Percentiles rank a stretch among this genome's conserved stretches.
These are phyloP conservation scores for Calonectria pteridis DNA, from an alignment of 2,329 filamentous ascomycete genomes.

Conservation along the genomic window DNA sequence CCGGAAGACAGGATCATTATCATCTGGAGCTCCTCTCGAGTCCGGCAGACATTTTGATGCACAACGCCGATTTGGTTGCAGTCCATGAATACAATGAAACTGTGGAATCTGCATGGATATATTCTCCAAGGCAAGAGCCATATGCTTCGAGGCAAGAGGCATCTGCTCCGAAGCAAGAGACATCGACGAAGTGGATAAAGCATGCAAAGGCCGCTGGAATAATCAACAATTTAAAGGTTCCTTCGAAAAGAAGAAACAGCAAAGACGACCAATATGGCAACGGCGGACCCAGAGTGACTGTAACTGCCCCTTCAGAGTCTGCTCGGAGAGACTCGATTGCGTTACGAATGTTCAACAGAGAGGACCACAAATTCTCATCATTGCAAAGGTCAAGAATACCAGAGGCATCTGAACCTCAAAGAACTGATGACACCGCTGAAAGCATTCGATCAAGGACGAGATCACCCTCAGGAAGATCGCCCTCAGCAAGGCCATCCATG, in stretches of 20 bases:
- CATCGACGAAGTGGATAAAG: not conserved
- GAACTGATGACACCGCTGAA: not conserved
- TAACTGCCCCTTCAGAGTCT: not conserved
- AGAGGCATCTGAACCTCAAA: not conserved
- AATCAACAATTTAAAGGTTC: not conserved
- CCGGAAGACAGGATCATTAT: not conserved
- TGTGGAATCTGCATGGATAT: not conserved
- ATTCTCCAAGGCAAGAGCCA: not conserved
- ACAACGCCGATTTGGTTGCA: not conserved
- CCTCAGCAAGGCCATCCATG: not conserved
- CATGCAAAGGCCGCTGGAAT: not conserved
- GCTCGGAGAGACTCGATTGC: not conserved
- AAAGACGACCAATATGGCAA: not conserved
- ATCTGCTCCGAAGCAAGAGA: not conserved
- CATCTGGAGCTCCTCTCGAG: not conserved
- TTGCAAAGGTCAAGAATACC: not conserved
- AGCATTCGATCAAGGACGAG: not conserved
- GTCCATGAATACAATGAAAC: not conserved
- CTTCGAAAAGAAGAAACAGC: not conserved
- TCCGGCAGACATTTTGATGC: not conserved
- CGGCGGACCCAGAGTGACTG: not conserved
- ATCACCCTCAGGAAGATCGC: not conserved
- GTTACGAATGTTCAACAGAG: not conserved
- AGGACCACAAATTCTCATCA: not conserved
- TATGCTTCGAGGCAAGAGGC: not conserved